Percentiles rank a stretch among this genome's conserved stretches.
Conservation (phyloP, 2,329 filamentous ascomycete species). For the Fusarium virguliforme region DNA sequence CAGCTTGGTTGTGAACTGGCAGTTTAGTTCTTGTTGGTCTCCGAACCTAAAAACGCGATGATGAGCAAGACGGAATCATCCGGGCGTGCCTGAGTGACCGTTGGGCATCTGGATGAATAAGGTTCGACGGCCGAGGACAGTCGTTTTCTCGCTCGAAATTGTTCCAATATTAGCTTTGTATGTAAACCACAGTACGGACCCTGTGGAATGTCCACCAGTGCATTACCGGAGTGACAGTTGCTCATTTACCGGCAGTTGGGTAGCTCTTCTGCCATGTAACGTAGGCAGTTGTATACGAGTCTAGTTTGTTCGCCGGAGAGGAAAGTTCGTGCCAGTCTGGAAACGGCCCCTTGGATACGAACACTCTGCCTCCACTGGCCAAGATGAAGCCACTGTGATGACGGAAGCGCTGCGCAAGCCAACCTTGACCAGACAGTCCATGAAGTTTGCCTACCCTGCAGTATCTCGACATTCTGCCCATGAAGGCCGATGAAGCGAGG, state of each 20-base stretch:
- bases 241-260: slow-evolving; percentile 47
- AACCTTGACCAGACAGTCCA: background rate
- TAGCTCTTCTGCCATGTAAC: slow-evolving; percentile 44
- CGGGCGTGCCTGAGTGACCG: slow-evolving; percentile 14
- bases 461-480: slow-evolving; percentile 5
- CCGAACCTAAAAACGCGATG: slow-evolving; percentile 10
- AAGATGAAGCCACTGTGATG: slow-evolving; percentile 10
- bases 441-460: slow-evolving; percentile 24
- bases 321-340: slow-evolving; percentile 1
- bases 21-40: slow-evolving; percentile 12
- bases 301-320: background rate
- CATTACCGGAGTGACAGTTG: slow-evolving; percentile 23
- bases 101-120: slow-evolving; percentile 10
- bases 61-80: slow-evolving; percentile 1
- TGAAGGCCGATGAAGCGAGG: slow-evolving; percentile 23
- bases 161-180: background rate
- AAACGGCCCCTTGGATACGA: background rate
- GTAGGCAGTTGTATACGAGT: slow-evolving; percentile 25
- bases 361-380: background rate
- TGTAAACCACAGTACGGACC: background rate
- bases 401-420: slow-evolving; percentile 14
- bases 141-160: background rate
- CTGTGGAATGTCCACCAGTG: slow-evolving; percentile 6
- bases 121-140: slow-evolving; percentile 1
- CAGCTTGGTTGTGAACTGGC: slow-evolving; percentile 24